Evolutionary conservation across 1,284 basidiomycete genomes (phyloP), one percentile per base, ranked within the genome.

Genomic region (Pseudozyma thailandica): DNA sequence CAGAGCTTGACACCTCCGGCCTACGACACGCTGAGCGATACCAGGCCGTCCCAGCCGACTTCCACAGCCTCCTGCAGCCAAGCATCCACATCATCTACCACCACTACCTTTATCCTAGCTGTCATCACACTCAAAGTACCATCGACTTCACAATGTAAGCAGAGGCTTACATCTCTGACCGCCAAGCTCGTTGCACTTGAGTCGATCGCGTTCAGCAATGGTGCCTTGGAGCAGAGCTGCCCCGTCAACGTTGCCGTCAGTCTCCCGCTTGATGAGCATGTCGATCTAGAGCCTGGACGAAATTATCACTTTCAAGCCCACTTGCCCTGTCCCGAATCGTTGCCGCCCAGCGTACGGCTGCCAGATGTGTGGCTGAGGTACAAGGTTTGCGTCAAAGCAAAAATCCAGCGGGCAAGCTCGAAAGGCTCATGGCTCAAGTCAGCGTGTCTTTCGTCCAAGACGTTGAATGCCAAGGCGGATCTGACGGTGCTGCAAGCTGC

Each of bases 271-370:
- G 39, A 39, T 1, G 12, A 4, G 13, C 23, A 28, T n/a, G 13
- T 15, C 33, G 15, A 44, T 8, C 42, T 61, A 0, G 10, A 21
- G 1, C 41, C 51, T 20, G 51, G 58, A 4, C 26, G 35, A 10
- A 26, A 25, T 9, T 54, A 50, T 27, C 26, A 6, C 13, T 61
- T 61, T 15, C 16, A 39, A 21, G 51, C 46, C 16, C 26, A 61
- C 8, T 25, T 61, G 4, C 23, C 42, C 1, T 50, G n/a, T 25
- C 37, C 58, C 3, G n/a, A 6, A 5, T 3, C 21, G 13, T 33
- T 54, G 51, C 51, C 58, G 7, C 47, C 58, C 1, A 61, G 51
- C 37, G 37, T 61, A 8, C 51, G 52, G 35, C 58, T 61, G 0
- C 51, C 35, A 0, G 51, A 61, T 37, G 59, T 47, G 6, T 25